phyloP scores from a whole-genome alignment of 2,329 filamentous ascomycete genomes.

The Exophiala calicioides region DNA sequence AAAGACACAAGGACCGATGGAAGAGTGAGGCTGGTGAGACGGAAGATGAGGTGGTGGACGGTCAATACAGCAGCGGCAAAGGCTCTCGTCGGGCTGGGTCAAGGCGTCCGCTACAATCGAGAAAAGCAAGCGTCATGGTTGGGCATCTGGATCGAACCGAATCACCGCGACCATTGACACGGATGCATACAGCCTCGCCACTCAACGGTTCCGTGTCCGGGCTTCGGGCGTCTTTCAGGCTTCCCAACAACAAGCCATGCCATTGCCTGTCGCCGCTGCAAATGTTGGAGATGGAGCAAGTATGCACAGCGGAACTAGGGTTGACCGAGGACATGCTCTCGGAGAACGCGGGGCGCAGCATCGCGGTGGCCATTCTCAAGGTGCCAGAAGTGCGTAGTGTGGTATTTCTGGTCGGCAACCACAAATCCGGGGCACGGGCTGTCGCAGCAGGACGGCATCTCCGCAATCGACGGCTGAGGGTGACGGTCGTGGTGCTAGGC shows the following conservation, averaged over 20 bases:
- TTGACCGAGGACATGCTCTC: slow-evolving; percentile 87
- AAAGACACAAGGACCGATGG: slow-evolving; percentile 51
- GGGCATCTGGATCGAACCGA: slow-evolving; percentile 37
- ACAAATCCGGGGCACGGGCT: slow-evolving; percentile 81
- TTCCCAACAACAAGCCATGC: slow-evolving; percentile 59
- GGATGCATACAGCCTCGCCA: slow-evolving; percentile 42
- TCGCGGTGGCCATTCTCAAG: slow-evolving; percentile 77
- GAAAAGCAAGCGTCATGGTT: slow-evolving; percentile 46
- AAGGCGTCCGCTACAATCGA: slow-evolving; percentile 40
- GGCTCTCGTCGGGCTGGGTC: slow-evolving; percentile 47
- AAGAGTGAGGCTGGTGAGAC: slow-evolving; percentile 74
- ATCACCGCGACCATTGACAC: slow-evolving; percentile 27
- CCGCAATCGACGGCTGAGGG: slow-evolving; percentile 76
- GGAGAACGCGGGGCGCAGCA: slow-evolving; percentile 85
- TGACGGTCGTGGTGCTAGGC: slow-evolving; percentile 80
- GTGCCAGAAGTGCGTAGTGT: slow-evolving; percentile 48
- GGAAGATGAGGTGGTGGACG: slow-evolving; percentile 41
- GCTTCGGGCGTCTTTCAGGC: slow-evolving; percentile 45
- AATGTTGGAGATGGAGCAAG: slow-evolving; percentile 90
- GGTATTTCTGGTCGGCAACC: slow-evolving; percentile 91
- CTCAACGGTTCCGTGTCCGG: slow-evolving; percentile 38
- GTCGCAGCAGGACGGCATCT: slow-evolving; percentile 85
- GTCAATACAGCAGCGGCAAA: slow-evolving; percentile 48
- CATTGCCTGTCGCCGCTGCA: slow-evolving; percentile 69
- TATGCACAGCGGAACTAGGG: slow-evolving; percentile 82